phyloP scores from a whole-genome alignment of 2,329 filamentous ascomycete species.

The Aspergillus amoenus region DNA sequence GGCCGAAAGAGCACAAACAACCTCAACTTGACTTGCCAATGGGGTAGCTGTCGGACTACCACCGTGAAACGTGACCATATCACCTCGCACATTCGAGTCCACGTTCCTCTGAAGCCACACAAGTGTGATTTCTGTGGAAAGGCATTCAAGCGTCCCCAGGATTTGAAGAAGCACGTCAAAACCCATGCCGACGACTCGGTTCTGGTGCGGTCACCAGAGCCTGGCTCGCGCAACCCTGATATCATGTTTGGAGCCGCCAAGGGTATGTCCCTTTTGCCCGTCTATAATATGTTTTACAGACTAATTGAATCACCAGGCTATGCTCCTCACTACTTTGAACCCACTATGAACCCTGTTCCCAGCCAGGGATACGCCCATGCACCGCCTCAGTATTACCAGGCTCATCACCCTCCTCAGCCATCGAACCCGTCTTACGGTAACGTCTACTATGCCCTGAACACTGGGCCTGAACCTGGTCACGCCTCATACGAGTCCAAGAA shows the following conservation, averaged over 20 bases:
- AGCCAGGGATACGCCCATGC: slow-evolving; percentile 43
- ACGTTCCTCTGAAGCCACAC: slow-evolving; percentile 98
- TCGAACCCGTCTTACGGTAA: slow-evolving; percentile 63
- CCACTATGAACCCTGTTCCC: slow-evolving; percentile 50
- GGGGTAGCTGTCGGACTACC: slow-evolving; percentile 92
- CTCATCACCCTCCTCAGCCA: slow-evolving; percentile 55
- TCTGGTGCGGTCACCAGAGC: slow-evolving; percentile 63
- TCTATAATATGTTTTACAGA: background rate
- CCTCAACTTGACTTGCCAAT: slow-evolving; percentile 93
- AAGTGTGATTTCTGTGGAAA: slow-evolving; percentile 99
- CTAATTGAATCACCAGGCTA: slow-evolving; percentile 26
- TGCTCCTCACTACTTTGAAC: slow-evolving; percentile 56
- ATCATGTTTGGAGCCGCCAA: slow-evolving; percentile 41
- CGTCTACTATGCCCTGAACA: slow-evolving; percentile 74
- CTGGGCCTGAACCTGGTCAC: slow-evolving; percentile 65
- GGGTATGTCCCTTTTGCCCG: slow-evolving; percentile 25
- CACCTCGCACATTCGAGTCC: slow-evolving; percentile 96
- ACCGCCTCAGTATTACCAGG: slow-evolving; percentile 53
- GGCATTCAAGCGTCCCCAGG: slow-evolving; percentile 97
- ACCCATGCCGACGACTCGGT: slow-evolving; percentile 96
- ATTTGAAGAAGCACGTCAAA: slow-evolving; percentile 99
- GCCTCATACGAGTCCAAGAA: slow-evolving; percentile 70
- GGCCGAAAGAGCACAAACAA: slow-evolving; percentile 99
- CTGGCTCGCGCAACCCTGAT: slow-evolving; percentile 48
- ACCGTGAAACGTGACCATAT: slow-evolving; percentile 99